phyloP scores from a whole-genome alignment of 2,329 filamentous ascomycete genomes.

The Ilyonectria sp. region DNA sequence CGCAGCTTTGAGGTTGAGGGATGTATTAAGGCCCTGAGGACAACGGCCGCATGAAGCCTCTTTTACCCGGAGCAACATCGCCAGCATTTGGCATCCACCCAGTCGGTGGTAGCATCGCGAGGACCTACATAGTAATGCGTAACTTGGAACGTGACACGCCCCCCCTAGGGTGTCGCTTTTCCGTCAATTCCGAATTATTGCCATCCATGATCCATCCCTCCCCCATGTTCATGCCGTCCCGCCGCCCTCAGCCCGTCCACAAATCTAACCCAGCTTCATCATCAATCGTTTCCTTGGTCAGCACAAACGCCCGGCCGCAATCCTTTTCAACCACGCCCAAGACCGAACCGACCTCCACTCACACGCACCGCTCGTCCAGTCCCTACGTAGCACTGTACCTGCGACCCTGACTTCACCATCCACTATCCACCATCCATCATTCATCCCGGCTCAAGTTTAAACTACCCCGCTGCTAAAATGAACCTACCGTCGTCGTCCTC shows the following conservation, averaged over 20 bases:
- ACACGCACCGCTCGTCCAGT: constrained; percentile 1
- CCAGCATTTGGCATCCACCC: constrained; percentile 4
- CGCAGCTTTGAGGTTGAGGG: not conserved
- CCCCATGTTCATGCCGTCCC: constrained; percentile 3
- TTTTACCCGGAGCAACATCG: constrained; percentile 32
- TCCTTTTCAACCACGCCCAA: not conserved
- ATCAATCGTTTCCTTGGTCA: constrained; percentile 38
- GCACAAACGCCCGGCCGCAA: constrained; percentile 20
- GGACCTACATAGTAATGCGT: too few relatives aligned
- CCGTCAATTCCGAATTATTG: constrained; percentile 31
- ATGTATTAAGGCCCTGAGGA: not conserved
- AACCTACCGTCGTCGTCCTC: constrained; percentile 27
- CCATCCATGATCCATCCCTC: constrained; percentile 9
- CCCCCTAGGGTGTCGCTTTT: constrained; percentile 19
- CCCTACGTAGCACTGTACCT: not conserved
- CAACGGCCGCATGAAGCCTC: constrained; percentile 37
- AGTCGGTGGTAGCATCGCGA: not conserved
- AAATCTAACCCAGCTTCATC: constrained; percentile 41
- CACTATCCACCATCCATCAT: not conserved
- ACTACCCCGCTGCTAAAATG: constrained; percentile 40
- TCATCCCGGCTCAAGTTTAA: constrained; percentile 23
- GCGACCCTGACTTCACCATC: constrained; percentile 7
- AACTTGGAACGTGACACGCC: not conserved
- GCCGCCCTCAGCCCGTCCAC: constrained; percentile 18
- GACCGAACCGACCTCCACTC: not conserved